These are phyloP conservation scores for Blastocystis sp. DNA, from an alignment of 352 stramenopile species.

Conservation along the genomic window DNA sequence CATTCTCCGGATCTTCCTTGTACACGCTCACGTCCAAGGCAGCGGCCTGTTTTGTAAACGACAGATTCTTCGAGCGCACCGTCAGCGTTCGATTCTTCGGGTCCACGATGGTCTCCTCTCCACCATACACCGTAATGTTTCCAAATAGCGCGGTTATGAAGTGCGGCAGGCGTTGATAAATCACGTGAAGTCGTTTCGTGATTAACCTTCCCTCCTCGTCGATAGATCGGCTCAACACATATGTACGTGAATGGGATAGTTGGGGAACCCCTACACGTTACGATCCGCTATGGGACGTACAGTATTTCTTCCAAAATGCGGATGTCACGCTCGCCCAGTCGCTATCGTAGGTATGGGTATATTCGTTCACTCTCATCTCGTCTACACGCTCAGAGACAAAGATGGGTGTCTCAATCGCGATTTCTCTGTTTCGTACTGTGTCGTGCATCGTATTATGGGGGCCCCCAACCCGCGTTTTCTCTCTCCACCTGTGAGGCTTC, in stretches of 20 bases:
- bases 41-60: conserved; percentile 55
- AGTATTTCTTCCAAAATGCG: conserved; percentile 66
- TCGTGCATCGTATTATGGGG: too few species aligned
- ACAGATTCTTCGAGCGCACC: conserved; percentile 55
- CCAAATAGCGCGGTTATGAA: conserved; percentile 44
- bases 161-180: conserved; percentile 33
- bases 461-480: too few species aligned
- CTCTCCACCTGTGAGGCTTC: too few species aligned
- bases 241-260: conserved; percentile 29
- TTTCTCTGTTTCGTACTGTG: too few species aligned
- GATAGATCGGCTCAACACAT: conserved; percentile 60
- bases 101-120: conserved; percentile 67
- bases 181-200: conserved; percentile 64
- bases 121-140: conserved; percentile 49
- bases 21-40: conserved; percentile 54
- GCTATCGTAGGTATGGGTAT: conserved; percentile 47
- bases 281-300: neutral
- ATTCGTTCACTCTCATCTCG: conserved; percentile 65
- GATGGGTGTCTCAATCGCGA: too few species aligned
- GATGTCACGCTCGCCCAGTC: conserved; percentile 52
- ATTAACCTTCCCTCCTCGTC: conserved; percentile 39
- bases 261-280: conserved; percentile 23
- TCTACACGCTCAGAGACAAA: neutral
- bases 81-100: conserved; percentile 39
- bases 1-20: conserved; percentile 13